These are phyloP conservation scores for Plasmodium ovale DNA, from an alignment of 169 alveolate genomes.

Conservation along the genomic window DNA sequence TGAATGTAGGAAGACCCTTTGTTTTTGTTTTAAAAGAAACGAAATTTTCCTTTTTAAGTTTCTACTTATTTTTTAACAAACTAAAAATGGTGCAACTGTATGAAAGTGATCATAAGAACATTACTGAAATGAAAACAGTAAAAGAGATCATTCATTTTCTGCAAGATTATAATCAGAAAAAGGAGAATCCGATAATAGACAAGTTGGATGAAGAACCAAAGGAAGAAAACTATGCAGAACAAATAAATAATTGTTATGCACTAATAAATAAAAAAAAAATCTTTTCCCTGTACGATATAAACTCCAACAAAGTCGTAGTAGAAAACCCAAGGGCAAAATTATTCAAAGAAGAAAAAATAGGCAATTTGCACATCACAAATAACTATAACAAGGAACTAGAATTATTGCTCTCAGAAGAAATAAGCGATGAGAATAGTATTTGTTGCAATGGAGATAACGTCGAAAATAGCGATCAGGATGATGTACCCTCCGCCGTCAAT, in stretches of 20 bases:
- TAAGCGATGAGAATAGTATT: too few relatives aligned
- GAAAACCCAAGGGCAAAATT: constrained; percentile 17
- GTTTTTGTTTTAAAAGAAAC: constrained; percentile 69
- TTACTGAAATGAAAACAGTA: constrained; percentile 25
- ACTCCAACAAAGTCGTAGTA: not conserved
- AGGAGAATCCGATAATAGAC: not conserved
- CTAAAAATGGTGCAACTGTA: constrained; percentile 9
- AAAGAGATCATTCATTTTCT: constrained; percentile 14
- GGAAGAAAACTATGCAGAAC: not conserved
- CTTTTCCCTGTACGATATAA: constrained; percentile 18
- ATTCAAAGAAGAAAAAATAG: constrained; percentile 12
- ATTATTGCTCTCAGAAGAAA: constrained; percentile 20
- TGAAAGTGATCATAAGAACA: not conserved
- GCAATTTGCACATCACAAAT: constrained; percentile 10
- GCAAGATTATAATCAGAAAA: not conserved
- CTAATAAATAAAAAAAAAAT: constrained; percentile 24
- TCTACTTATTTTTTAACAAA: constrained; percentile 54
- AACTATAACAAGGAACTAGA: constrained; percentile 64
- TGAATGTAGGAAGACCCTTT: constrained; percentile 80
- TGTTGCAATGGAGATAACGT: not conserved
- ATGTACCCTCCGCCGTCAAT: not conserved
- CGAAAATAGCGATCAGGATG: not conserved
- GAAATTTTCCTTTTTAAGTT: constrained; percentile 63
- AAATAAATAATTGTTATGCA: constrained; percentile 33
- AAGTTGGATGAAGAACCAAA: not conserved